Conservation (phyloP, 225 moss, liverwort and hornwort genomes). For the Rhytidiadelphus loreus region DNA sequence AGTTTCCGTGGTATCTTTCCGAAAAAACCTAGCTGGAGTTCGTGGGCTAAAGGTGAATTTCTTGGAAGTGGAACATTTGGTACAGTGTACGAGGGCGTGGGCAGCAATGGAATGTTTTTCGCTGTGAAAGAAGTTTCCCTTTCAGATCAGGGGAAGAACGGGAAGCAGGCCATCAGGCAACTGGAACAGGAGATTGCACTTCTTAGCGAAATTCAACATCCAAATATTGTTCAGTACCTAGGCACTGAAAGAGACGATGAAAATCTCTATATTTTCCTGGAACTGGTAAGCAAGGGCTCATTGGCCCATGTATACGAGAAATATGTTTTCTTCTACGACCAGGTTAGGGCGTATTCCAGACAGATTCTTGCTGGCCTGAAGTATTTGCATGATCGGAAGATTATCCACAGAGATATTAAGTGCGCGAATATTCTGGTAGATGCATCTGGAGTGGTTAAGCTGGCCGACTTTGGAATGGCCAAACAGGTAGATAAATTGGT, state of each 20-base stretch:
- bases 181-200: conserved; percentile 58
- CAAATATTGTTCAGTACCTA: conserved; percentile 58
- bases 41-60: conserved; percentile 37
- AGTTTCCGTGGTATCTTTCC: not conserved
- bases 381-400: conserved; percentile 88
- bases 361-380: conserved; percentile 81
- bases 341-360: conserved; percentile 67
- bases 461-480: conserved; percentile 83
- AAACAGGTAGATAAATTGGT: conserved; percentile 42
- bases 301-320: conserved; percentile 87
- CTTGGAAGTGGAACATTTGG: conserved; percentile 58
- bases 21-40: conserved; percentile 32
- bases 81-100: conserved; percentile 47
- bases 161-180: conserved; percentile 47
- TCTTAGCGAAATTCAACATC: conserved; percentile 51
- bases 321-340: conserved; percentile 60
- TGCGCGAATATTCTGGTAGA: conserved; percentile 96
- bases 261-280: conserved; percentile 90
- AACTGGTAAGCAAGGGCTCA: conserved; percentile 74
- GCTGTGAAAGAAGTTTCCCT: conserved; percentile 59
- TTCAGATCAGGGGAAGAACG: conserved; percentile 27
- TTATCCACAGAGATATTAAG: conserved; percentile 94
- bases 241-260: conserved; percentile 55
- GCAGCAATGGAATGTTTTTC: conserved; percentile 45
- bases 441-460: conserved; percentile 73